phyloP scores from a whole-genome alignment of 2,329 filamentous ascomycete species.

The Waltergamsia citrina region DNA sequence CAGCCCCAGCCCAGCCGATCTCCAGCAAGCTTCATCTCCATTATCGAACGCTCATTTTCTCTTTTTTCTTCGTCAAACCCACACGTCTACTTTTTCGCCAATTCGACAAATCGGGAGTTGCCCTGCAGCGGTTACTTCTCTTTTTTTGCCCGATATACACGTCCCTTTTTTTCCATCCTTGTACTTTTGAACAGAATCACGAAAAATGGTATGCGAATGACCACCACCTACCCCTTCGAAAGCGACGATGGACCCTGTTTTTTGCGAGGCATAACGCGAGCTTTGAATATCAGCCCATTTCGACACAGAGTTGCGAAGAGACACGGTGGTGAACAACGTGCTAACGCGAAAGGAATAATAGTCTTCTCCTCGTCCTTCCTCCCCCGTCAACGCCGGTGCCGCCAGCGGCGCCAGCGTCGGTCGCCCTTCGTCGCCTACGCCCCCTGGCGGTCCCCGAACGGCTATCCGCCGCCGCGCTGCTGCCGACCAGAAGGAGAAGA shows the following conservation, averaged over 20 bases:
- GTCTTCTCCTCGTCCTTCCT: conserved; percentile 52
- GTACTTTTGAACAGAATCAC: too few species aligned
- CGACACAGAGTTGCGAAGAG: conserved; percentile 1
- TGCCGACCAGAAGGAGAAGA: conserved; percentile 94
- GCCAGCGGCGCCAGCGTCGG: conserved; percentile 60
- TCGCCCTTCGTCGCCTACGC: conserved; percentile 77
- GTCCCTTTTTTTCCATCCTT: too few species aligned
- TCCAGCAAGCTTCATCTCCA: conserved; percentile 1
- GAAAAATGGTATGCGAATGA: conserved; percentile 24
- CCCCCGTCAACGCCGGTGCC: conserved; percentile 46
- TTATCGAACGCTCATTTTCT: conserved; percentile 10
- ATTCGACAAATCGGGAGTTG: too few species aligned
- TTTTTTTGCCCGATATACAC: too few species aligned
- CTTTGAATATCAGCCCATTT: too few species aligned
- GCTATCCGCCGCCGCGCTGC: conserved; percentile 92
- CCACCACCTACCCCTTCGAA: neutral
- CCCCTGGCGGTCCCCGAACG: conserved; percentile 88
- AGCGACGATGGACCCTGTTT: too few species aligned
- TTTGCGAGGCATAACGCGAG: too few species aligned
- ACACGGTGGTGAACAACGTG: conserved; percentile 6
- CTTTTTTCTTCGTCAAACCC: conserved; percentile 13
- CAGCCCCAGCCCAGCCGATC: conserved; percentile 2
- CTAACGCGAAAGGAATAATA: conserved; percentile 17
- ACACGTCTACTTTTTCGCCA: too few species aligned
- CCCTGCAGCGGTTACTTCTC: conserved; percentile 23